phyloP scores from a whole-genome alignment of 164 flowering plant genomes.

The Malania oleifera region DNA sequence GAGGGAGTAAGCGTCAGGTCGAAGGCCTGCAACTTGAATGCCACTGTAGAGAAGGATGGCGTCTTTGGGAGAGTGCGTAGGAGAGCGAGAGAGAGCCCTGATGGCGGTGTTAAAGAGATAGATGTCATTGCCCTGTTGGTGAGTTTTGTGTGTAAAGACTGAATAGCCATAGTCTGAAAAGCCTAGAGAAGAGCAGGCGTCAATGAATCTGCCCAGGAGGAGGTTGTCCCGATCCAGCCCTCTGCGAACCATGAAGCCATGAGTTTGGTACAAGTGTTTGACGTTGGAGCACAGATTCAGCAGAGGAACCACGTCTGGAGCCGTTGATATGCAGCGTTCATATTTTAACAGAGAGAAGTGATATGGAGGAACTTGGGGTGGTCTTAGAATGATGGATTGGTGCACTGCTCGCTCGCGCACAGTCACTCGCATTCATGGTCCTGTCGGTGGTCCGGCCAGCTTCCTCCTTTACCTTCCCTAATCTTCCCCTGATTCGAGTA shows the following conservation, averaged over 20 bases:
- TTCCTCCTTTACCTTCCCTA: too few relatives aligned
- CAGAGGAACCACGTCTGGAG: conserved; percentile 12
- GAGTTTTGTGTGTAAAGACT: conserved; percentile 25
- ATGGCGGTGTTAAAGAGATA: conserved; percentile 51
- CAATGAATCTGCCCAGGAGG: conserved; percentile 36
- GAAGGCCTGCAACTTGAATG: conserved; percentile 25
- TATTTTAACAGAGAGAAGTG: not conserved
- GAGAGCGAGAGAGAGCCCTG: conserved; percentile 30
- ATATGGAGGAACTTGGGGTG: too few relatives aligned
- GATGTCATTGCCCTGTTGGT: conserved; percentile 24
- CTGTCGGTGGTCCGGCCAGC: too few relatives aligned
- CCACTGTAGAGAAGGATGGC: conserved; percentile 34
- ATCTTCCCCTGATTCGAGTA: too few relatives aligned
- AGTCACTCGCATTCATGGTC: too few relatives aligned
- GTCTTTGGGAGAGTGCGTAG: conserved; percentile 17
- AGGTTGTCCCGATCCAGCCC: conserved; percentile 36
- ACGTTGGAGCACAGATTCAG: conserved; percentile 27
- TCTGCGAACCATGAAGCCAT: conserved; percentile 39
- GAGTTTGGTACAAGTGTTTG: conserved; percentile 36
- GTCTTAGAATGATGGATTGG: not conserved
- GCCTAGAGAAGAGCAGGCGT: conserved; percentile 32
- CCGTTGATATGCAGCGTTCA: not conserved
- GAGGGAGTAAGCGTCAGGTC: conserved; percentile 53
- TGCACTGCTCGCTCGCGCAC: conserved; percentile 4
- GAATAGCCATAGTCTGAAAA: conserved; percentile 26